Evolutionary conservation across 345 rosid species (phyloP), one percentile per base, ranked within the genome.

Genomic region (Nephelium lappaceum): DNA sequence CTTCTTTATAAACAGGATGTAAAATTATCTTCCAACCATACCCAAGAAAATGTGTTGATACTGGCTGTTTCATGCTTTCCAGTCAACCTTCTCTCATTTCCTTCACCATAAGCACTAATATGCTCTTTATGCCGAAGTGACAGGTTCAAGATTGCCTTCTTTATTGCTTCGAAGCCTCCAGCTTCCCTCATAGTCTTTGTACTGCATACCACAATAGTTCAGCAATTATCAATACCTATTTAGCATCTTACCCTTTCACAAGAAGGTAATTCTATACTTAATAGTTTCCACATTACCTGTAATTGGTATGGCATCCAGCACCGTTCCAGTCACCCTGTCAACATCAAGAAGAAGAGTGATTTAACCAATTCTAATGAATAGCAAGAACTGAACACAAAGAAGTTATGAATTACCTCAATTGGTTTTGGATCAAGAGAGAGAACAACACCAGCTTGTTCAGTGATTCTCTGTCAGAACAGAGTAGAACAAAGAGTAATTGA

Each of bases 261-360:
- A 25, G 47, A 67, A 58, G 14, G 67, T 62, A 0, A 25, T 43
- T 60, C 42, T 51, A 51, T 31, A 16, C 27, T 51, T 23, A 70
- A 24, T 9, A 11, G 63, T 69, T 51, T 43, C 27, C 2, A 41
- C 11, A 67, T 75, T 79, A 85, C 94, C 97, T 95, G 90, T 82
- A 96, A 67, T 94, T 96, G 81, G 98, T 93, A 86, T 95, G 99
- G 84, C 98, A 96, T 79, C 99, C 99, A 63, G 99, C 99, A 80
- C 99, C 99, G 36, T 96, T 96, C 99, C 98, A 93, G 79, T 96
- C 99, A 73, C 99, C 99, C 83, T 93, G 84, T 27, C 51, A 53
- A 75, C 49, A 73, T n/a, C 51, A 67, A 67, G 73, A 72, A 79
- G 38, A 51, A 77, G 39, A 72, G 57, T 45, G 27, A 62, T 69